Evolutionary conservation across 1,139 yeast genomes (phyloP).

Genomic region (Geotrichum reessii): DNA sequence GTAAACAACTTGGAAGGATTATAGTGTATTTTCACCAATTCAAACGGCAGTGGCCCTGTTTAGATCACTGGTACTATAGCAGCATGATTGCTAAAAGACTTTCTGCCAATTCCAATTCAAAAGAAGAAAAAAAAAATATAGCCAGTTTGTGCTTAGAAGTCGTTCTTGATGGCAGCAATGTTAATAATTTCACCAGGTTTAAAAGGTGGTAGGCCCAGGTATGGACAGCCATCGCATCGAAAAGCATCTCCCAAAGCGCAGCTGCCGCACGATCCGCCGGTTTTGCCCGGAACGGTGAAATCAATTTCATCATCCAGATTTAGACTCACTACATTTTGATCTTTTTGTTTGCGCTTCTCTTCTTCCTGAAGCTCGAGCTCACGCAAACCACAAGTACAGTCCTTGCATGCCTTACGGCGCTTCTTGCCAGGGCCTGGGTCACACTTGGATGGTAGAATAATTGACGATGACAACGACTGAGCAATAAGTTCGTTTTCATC

Average conservation of each 20-base stretch:
- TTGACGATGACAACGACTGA: constrained; percentile 36
- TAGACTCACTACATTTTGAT: constrained; percentile 46
- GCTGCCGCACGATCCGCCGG: constrained; percentile 89
- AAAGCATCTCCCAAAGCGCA: constrained; percentile 97
- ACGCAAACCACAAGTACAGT: constrained; percentile 93
- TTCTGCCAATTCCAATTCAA: too few species aligned
- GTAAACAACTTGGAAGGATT: too few species aligned
- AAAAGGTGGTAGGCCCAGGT: constrained; percentile 92
- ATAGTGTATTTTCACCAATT: too few species aligned
- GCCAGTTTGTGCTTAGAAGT: not conserved
- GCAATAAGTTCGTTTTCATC: constrained; percentile 33
- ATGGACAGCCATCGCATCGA: constrained; percentile 97
- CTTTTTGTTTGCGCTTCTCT: constrained; percentile 29
- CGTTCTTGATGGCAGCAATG: constrained; percentile 19
- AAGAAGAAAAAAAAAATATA: not conserved
- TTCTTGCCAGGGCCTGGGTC: constrained; percentile 45
- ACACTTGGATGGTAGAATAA: constrained; percentile 41
- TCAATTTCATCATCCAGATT: constrained; percentile 51
- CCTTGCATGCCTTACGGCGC: constrained; percentile 74
- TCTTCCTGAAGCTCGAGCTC: constrained; percentile 50
- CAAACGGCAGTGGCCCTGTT: too few species aligned
- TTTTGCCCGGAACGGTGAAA: constrained; percentile 87
- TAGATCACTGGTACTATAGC: too few species aligned
- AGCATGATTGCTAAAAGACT: too few species aligned
- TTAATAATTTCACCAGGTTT: constrained; percentile 78